Percentiles rank a stretch among this genome's conserved stretches.
Conservation (phyloP, 768 basidiomycete genomes). For the Dioszegia aurantiaca region DNA sequence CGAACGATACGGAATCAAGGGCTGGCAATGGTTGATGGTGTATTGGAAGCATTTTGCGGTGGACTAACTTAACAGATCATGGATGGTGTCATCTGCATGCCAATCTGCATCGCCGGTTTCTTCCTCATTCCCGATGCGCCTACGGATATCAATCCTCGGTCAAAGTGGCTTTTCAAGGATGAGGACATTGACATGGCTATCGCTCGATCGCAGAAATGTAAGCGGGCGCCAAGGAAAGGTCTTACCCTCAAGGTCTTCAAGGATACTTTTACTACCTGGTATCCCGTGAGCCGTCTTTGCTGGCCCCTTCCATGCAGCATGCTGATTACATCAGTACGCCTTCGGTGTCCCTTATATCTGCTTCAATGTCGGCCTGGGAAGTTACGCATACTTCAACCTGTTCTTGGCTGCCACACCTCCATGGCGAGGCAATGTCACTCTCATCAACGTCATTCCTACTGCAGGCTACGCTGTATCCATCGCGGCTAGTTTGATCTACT, state of each 20-base stretch:
- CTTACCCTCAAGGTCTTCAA: slow-evolving; percentile 28
- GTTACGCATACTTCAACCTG: slow-evolving; percentile 31
- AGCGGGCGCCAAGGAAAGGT: slow-evolving; percentile 21
- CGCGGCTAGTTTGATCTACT: slow-evolving; percentile 21
- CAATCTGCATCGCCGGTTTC: slow-evolving; percentile 29
- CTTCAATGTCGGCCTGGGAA: slow-evolving; percentile 23
- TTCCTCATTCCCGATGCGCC: slow-evolving; percentile 32
- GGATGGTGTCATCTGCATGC: slow-evolving; percentile 25
- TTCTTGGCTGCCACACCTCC: slow-evolving; percentile 25
- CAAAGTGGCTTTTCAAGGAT: slow-evolving; percentile 23
- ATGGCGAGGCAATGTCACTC: slow-evolving; percentile 16
- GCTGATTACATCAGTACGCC: slow-evolving; percentile 16
- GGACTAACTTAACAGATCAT: slow-evolving; percentile 1
- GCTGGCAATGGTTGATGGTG: slow-evolving; percentile 12
- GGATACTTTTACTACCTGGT: slow-evolving; percentile 22
- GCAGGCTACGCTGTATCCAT: slow-evolving; percentile 31
- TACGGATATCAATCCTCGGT: slow-evolving; percentile 9
- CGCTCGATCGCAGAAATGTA: slow-evolving; percentile 3
- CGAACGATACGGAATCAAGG: neutral
- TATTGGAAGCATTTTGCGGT: neutral
- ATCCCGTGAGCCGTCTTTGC: slow-evolving; percentile 12
- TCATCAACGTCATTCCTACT: slow-evolving; percentile 33
- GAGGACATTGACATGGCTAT: slow-evolving; percentile 24
- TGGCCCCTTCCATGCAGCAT: too few species aligned
- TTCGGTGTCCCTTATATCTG: slow-evolving; percentile 29